Evolutionary conservation across 345 rosid species (phyloP), one percentile per base, ranked within the genome.

Genomic region (Melaleuca quinquenervia): DNA sequence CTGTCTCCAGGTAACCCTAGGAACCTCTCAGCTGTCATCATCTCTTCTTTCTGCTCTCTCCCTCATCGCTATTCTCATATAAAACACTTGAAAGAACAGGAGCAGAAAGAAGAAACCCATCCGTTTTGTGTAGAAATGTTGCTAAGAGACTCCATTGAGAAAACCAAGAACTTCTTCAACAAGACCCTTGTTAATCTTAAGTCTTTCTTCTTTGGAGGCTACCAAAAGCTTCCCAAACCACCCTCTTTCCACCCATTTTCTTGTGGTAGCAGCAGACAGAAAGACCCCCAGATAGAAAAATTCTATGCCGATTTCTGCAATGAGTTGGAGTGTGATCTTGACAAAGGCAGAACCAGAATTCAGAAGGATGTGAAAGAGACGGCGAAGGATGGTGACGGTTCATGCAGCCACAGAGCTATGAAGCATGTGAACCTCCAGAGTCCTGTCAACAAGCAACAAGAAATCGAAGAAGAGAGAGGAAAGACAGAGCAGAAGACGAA

Each of bases 131-230:
- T 18, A 85, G 82, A 85, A 62, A 91, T 92, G 93, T 90, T 75
- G 89, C 88, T 93, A 70, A 87, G 91, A 87, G 94, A 93, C 84
- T 92, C 98, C 87, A 87, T 92, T 85, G 83, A 88, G 52, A 93
- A 92, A 87, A 90, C 94, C 89, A 94, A 88, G 88, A 91, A 86
- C 82, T 88, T 94, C 90, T 83, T 94, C 58, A 91, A 84, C 86
- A 92, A 89, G 75, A 88, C 95, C 75, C 84, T 95, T 58, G 83
- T 84, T 13, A 92, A 91, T 90, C 87, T 96, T 84, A 93, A 90
- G 87, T 92, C 94, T 58, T 75, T 94, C 89, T 84, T 92, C 88
- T 90, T 90, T 52, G 88, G 86, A 58, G 91, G 92, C 84, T 89
- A 89, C 91, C 90, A 88, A 75, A 91, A 90, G 90, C 89, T 91